phyloP scores from a whole-genome alignment of 2,329 filamentous ascomycete species.

The Raffaelea arxii region DNA sequence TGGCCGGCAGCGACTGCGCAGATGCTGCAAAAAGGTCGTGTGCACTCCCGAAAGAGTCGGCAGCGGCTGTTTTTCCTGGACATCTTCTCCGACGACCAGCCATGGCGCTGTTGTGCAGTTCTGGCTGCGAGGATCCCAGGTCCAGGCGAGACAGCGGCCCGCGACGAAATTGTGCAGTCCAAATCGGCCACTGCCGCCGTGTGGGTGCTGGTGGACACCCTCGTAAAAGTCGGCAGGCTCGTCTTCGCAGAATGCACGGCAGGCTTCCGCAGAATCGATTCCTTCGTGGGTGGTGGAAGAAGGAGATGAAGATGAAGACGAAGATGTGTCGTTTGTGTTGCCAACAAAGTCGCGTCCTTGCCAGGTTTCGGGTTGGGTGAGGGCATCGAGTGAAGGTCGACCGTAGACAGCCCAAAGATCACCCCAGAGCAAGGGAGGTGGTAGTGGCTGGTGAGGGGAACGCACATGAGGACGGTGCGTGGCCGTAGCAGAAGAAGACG shows the following conservation, averaged over 20 bases:
- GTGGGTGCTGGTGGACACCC: not conserved
- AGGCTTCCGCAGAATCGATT: constrained; percentile 32
- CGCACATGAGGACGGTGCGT: too few relatives aligned
- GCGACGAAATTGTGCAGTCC: too few relatives aligned
- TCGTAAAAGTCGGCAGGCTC: constrained; percentile 12
- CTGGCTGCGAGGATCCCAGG: constrained; percentile 29
- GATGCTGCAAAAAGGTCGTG: constrained; percentile 11
- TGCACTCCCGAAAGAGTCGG: constrained; percentile 26
- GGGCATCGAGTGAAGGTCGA: constrained; percentile 26
- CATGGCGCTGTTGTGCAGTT: constrained; percentile 38
- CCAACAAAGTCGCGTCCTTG: constrained; percentile 39
- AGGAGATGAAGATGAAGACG: constrained; percentile 25
- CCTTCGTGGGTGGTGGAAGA: too few relatives aligned
- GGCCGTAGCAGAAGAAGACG: too few relatives aligned
- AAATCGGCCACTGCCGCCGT: too few relatives aligned
- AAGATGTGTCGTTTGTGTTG: constrained; percentile 29
- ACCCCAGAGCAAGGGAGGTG: constrained; percentile 34
- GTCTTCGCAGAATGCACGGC: constrained; percentile 31
- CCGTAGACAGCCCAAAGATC: constrained; percentile 41
- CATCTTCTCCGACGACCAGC: constrained; percentile 34
- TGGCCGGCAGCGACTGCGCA: constrained; percentile 4
- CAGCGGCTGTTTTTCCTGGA: constrained; percentile 8
- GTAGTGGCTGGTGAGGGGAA: too few relatives aligned
- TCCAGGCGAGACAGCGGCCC: constrained; percentile 40
- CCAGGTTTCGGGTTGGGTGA: constrained; percentile 25